A percentile compares a stretch with the other conserved stretches of the same genome.
phyloP scores from a whole-genome alignment of 176 grass and related monocot species.

The Juncus inflexus region DNA sequence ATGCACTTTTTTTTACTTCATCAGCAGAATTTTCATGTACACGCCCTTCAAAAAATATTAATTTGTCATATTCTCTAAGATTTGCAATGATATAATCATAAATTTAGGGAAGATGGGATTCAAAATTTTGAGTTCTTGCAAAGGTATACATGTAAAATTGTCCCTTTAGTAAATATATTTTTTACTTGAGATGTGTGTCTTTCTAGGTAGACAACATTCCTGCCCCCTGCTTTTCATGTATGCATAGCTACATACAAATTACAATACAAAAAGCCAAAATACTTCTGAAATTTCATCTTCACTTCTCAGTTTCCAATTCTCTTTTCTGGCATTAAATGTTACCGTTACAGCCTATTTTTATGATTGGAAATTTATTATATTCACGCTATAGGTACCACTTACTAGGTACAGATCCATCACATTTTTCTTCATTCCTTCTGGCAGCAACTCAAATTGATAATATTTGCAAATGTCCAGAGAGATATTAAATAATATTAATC shows the following conservation, averaged over 20 bases:
- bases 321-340: not conserved
- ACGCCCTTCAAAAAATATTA: not conserved
- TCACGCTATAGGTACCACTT: not conserved
- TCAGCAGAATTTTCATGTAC: not conserved
- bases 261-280: not conserved
- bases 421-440: not conserved
- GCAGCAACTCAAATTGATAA: not conserved
- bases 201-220: slow-evolving; percentile 23
- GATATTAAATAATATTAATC: not conserved
- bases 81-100: not conserved
- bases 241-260: not conserved
- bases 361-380: slow-evolving; percentile 13
- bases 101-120: not conserved
- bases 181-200: not conserved
- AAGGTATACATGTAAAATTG: no score
- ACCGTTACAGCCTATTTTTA: slow-evolving; percentile 17
- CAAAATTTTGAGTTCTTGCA: not conserved
- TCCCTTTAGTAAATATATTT: not conserved
- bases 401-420: no score
- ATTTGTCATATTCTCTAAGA: no score
- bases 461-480: not conserved
- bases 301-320: not conserved
- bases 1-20: not conserved
- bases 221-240: slow-evolving; percentile 4
- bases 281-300: not conserved